These are phyloP conservation scores for Pichia insulana DNA, from an alignment of 805 yeast genomes.

Conservation along the genomic window DNA sequence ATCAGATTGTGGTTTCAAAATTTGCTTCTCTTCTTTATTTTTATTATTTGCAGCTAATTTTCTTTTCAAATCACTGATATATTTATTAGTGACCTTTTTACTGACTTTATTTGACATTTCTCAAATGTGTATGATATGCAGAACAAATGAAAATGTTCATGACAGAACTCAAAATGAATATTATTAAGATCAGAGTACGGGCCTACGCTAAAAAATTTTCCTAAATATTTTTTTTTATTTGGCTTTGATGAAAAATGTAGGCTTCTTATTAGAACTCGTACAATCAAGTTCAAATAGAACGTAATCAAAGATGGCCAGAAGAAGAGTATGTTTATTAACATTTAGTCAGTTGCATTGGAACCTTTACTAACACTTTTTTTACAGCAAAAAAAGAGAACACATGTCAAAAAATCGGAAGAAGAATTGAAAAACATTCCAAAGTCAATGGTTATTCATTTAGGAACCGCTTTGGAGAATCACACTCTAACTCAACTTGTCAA, in stretches of 20 bases:
- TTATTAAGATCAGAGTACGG: too few species aligned
- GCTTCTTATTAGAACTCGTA: too few species aligned
- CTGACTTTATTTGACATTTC: conserved; percentile 2
- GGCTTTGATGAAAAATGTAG: background rate
- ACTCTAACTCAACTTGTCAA: conserved; percentile 75
- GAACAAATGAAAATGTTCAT: background rate
- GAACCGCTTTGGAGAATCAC: conserved; percentile 64
- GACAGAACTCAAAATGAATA: too few species aligned
- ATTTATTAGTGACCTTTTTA: conserved; percentile 14
- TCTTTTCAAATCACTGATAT: conserved; percentile 23
- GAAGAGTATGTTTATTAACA: conserved; percentile 26
- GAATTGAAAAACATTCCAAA: conserved; percentile 70
- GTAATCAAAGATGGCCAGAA: conserved; percentile 22
- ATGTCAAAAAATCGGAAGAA: conserved; percentile 54
- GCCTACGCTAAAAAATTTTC: conserved; percentile 1
- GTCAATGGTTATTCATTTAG: conserved; percentile 90
- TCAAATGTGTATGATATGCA: background rate
- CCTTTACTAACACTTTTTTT: conserved; percentile 1
- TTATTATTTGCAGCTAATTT: conserved; percentile 17
- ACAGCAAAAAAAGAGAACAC: conserved; percentile 78
- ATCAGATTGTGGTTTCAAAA: conserved; percentile 23
- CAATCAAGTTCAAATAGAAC: background rate
- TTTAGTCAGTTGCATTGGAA: conserved; percentile 5
- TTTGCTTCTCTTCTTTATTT: conserved; percentile 15
- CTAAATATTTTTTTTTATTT: background rate